A percentile compares a stretch with the other conserved stretches of the same genome.
phyloP scores from a whole-genome alignment of 1,139 yeast species.

The Candida glucosophila region DNA sequence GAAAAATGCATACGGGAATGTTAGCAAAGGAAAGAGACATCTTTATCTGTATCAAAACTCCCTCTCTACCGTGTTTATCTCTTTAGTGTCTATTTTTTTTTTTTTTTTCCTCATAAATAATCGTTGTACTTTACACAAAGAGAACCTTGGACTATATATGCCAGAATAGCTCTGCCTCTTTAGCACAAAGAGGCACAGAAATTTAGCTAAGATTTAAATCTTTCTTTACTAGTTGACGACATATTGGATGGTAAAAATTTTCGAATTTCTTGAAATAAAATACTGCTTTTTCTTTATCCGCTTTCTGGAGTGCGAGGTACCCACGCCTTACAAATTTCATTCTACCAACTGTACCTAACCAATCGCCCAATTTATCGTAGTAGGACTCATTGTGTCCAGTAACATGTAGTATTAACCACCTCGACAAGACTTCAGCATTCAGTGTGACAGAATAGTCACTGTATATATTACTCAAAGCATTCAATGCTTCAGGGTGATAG shows the following conservation, averaged over 20 bases:
- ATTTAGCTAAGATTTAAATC: conserved; percentile 39
- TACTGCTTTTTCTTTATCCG: conserved; percentile 59
- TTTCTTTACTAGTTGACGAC: conserved; percentile 69
- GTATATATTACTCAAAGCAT: conserved; percentile 38
- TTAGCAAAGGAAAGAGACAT: too few species aligned
- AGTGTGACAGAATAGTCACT: conserved; percentile 36
- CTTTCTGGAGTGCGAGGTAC: conserved; percentile 52
- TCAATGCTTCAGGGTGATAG: conserved; percentile 27
- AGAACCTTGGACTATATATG: too few species aligned
- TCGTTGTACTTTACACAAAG: too few species aligned
- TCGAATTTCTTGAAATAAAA: conserved; percentile 53
- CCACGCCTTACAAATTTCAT: conserved; percentile 94
- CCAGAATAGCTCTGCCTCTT: too few species aligned
- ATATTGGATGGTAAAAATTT: conserved; percentile 73
- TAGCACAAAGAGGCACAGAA: conserved; percentile 1
- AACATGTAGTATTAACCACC: conserved; percentile 64
- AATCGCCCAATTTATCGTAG: conserved; percentile 48
- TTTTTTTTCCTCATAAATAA: too few species aligned
- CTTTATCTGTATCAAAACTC: too few species aligned
- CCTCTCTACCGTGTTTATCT: too few species aligned
- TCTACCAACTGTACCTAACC: conserved; percentile 90
- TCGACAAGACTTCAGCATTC: conserved; percentile 75
- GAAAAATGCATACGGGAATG: too few species aligned
- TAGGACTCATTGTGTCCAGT: conserved; percentile 36
- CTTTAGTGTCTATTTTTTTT: too few species aligned